Base-by-base conservation (phyloP, 1,139 yeast species). In the Saccharomyces hybrid region DNA sequence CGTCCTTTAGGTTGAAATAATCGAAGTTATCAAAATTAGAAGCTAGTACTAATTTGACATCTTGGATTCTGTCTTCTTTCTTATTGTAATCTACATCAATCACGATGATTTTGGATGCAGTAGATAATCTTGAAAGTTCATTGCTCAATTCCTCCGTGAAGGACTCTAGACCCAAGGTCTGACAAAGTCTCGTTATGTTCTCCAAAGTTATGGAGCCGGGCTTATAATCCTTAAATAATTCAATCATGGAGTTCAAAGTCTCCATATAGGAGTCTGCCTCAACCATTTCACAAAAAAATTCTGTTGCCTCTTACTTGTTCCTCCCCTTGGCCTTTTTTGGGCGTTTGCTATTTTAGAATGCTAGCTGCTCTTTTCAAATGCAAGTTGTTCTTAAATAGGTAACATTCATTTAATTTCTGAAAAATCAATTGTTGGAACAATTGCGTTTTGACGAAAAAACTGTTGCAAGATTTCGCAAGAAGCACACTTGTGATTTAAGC, bases 31-130 rank as follows among this genome's bases (percentile, higher is more conserved):
- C 72, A 52, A 69, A 70, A 56, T 66, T 69, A 3, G 72, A 68
- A 3, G 73, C 73, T 26, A 70, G 56, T 1, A 70, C 73, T 48
- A 70, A 58, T 55, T 69, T 70, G 31, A 69, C 72, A 52, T 70
- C 72, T 27, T 61, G 61, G 4, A 70, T 70, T 41, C 55, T 60
- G 11, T 61, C 63, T 41, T 59, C 54, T 5, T 51, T 51, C 31
- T 63, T 66, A 26, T 62, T 62, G 52, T 67, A 70, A 52, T 70
- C 73, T 13, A 70, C 69, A 56, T 70, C 73, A 38, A 70, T 65
- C 26, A 70, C 73, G 14, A 70, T 65, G 44, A 70, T 70, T 47
- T 69, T 68, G 2, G 72, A 69, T 1, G 73, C 73, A 3, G 71
- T 68, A 0, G 73, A 70, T 8, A 70, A 52, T 49, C 73, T 58